Evolutionary conservation across 495 filamentous ascomycete species (phyloP).

Genomic region (Lophium mytilinum): DNA sequence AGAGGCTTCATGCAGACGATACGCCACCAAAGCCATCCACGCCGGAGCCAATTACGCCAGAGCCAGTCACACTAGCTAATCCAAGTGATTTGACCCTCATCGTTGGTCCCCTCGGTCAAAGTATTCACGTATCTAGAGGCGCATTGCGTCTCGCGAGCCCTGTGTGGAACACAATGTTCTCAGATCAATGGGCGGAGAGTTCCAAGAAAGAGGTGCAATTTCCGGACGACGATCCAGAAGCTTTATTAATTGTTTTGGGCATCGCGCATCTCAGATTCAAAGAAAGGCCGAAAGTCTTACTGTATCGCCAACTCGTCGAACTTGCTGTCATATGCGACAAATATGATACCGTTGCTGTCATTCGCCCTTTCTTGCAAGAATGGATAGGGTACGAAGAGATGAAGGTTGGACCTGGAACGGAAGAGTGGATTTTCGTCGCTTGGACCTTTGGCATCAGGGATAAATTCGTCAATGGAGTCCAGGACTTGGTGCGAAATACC

Average conservation of each 20-base stretch:
- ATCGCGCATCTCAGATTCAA: not conserved
- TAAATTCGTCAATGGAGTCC: not conserved
- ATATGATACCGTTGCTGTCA: not conserved
- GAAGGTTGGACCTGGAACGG: not conserved
- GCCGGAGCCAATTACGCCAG: no score
- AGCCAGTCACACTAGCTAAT: no score
- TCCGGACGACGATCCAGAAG: not conserved
- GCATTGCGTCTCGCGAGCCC: no score
- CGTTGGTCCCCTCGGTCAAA: no score
- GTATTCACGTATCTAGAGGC: no score
- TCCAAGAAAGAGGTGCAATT: not conserved
- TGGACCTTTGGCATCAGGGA: not conserved
- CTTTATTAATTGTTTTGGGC: not conserved
- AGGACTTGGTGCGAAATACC: not conserved
- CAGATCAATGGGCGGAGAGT: no score
- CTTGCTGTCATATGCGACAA: not conserved
- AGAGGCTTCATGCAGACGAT: no score
- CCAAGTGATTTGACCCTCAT: no score
- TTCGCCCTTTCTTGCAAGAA: not conserved
- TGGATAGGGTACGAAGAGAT: not conserved
- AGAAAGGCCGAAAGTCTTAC: not conserved
- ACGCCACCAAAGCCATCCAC: no score
- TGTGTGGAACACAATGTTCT: no score
- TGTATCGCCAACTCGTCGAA: not conserved
- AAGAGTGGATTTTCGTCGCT: constrained; percentile 1